Base-by-base conservation (phyloP, 108 stramenopile species). In the Nannochloropsis gaditana region DNA sequence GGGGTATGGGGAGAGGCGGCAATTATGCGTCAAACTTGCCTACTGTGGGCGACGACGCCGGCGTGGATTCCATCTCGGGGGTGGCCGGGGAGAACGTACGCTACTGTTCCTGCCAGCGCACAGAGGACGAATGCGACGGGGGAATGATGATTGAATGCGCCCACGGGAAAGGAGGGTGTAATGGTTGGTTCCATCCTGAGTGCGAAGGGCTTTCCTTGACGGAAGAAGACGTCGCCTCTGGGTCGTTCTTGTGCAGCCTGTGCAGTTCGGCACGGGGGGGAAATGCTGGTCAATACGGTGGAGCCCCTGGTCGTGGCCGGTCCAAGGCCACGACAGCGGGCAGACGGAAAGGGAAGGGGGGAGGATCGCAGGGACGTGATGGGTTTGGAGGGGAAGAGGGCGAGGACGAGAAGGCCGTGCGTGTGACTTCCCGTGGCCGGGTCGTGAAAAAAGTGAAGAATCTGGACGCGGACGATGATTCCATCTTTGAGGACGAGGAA, bases 141-240 rank as follows among this genome's bases (percentile, higher is more conserved):
- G 88, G 84, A 2, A 82, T 85, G 21, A 89, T 89, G 88, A 81
- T 89, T 45, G 84, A 89, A 85, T 89, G 88, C 85, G 82, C 84
- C 31, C 84, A 85, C 42, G 88, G 88, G 44, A 89, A 84, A 42
- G 88, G 84, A 45, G 88, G 88, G 19, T 89, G 89, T 80, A 85
- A 83, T 10, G 89, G 89, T 44, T 89, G 84, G 84, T 89, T 85
- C 21, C 89, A 89, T 80, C 89, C 89, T 9, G 81, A 85, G 82
- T 89, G 89, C 80, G 85, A 85, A 45, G 85, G 85, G 44, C 85
- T 89, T n/a, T 21, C 82, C 80, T 73, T 89, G 79, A 86, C 83
- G 44, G 59, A 83, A 50, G 89, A 89, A 80, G 82, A 89, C 44
- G 79, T 44, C 42, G 80, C 59, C 3, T 6, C 59, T 0, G 59